These are phyloP conservation scores for Rutstroemia sp. DNA, from an alignment of 2,329 filamentous ascomycete species.

Conservation along the genomic window DNA sequence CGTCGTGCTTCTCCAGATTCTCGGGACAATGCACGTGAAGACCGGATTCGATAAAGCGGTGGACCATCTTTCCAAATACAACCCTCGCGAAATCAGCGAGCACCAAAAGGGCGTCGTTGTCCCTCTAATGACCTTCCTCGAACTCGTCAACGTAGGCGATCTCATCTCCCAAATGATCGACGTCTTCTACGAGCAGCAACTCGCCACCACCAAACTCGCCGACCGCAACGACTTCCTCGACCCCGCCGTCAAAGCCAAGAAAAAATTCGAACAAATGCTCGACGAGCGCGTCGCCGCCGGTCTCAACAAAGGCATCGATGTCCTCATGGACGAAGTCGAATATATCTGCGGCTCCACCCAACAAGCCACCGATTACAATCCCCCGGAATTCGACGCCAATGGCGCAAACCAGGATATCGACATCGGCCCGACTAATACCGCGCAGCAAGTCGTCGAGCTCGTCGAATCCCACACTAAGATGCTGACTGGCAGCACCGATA, in stretches of 20 bases:
- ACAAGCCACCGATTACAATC: constrained; percentile 83
- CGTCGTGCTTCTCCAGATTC: constrained; percentile 70
- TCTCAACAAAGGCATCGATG: constrained; percentile 94
- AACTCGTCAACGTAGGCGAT: constrained; percentile 96
- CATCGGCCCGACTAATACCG: constrained; percentile 71
- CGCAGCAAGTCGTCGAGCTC: constrained; percentile 72
- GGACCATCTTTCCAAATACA: constrained; percentile 82
- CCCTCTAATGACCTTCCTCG: constrained; percentile 89
- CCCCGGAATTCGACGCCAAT: constrained; percentile 33
- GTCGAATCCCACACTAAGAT: constrained; percentile 86
- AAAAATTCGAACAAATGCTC: constrained; percentile 97
- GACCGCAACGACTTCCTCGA: constrained; percentile 94
- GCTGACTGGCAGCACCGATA: constrained; percentile 91
- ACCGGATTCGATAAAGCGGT: constrained; percentile 92
- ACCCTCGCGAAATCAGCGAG: constrained; percentile 73
- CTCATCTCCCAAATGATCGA: constrained; percentile 98
- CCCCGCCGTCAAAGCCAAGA: constrained; percentile 88
- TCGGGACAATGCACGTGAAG: constrained; percentile 83
- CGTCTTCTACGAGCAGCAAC: constrained; percentile 95
- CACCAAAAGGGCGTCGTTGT: constrained; percentile 72
- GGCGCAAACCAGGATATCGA: constrained; percentile 36
- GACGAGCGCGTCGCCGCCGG: constrained; percentile 95
- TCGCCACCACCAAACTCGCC: constrained; percentile 72
- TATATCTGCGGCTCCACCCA: constrained; percentile 89
- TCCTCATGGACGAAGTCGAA: constrained; percentile 96